Evolutionary conservation across 1,284 basidiomycete species (phyloP).

Genomic region (Cutaneotrichosporon mucoides): DNA sequence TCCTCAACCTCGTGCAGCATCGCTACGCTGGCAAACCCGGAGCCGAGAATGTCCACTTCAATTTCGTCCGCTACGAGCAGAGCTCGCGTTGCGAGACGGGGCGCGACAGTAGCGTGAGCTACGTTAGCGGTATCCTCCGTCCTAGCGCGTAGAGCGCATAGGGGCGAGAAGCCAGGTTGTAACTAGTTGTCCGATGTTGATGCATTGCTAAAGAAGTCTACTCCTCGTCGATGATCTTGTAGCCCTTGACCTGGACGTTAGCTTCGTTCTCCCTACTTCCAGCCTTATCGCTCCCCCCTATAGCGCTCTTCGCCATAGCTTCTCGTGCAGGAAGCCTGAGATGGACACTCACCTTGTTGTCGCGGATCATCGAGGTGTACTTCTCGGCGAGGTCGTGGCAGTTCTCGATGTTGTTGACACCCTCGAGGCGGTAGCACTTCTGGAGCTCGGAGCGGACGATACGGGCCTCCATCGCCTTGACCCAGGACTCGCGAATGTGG

Average conservation of each 20-base stretch:
- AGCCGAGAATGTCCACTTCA: slow-evolving; percentile 34
- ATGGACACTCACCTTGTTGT: slow-evolving; percentile 68
- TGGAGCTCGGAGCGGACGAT: slow-evolving; percentile 84
- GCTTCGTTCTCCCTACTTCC: background rate
- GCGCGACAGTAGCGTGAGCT: slow-evolving; percentile 86
- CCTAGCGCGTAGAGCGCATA: background rate
- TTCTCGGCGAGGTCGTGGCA: slow-evolving; percentile 83
- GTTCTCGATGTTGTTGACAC: slow-evolving; percentile 84
- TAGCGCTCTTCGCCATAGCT: too few relatives aligned
- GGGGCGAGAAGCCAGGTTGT: background rate
- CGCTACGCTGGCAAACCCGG: slow-evolving; percentile 56
- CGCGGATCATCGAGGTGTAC: slow-evolving; percentile 75
- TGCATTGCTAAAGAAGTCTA: slow-evolving; percentile 21
- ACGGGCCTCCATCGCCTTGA: slow-evolving; percentile 87
- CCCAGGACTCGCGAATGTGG: slow-evolving; percentile 86
- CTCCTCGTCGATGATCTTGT: slow-evolving; percentile 54
- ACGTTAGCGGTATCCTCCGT: slow-evolving; percentile 65
- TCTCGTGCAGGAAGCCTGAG: too few relatives aligned
- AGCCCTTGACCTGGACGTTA: slow-evolving; percentile 55
- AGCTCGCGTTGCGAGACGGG: slow-evolving; percentile 69
- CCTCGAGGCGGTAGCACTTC: slow-evolving; percentile 87
- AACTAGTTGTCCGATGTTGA: slow-evolving; percentile 19
- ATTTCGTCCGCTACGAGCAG: slow-evolving; percentile 89
- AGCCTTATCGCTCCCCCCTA: too few relatives aligned
- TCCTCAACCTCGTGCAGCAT: slow-evolving; percentile 68